Evolutionary conservation across 306 rosid species (phyloP), one percentile per base, ranked within the genome.

Genomic region (Alnus rubra): DNA sequence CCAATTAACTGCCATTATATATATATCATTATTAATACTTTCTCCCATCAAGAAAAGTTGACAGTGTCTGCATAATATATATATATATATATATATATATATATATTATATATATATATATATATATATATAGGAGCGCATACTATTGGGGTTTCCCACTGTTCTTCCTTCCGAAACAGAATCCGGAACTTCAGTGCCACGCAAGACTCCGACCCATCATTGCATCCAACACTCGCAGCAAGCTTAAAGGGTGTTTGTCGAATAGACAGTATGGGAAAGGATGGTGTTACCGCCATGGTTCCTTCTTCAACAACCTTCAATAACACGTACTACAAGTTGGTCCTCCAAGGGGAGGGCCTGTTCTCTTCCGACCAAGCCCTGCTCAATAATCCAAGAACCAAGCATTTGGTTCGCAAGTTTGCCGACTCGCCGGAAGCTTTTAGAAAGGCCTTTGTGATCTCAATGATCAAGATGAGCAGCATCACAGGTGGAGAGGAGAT

Each of bases 141-240:
- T 64, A 92, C 97, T 70, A 76, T 94, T 44, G 98, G 98, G 51
- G 92, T 94, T 79, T 86, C 97, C 71, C 98, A 92, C 80, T 94
- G 98, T 78, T 87, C 98, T 30, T 85, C 91, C 28, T 85, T 88
- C 76, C 72, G 81, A 65, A 84, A 86, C 58, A 78, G 91, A 76
- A 78, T 94, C 87, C 89, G 81, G 45, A 88, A 77, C 79, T 94
- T 91, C 79, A 60, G 82, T 52, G 79, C 95, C 65, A 88, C 89
- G 28, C 85, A 84, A 37, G 86, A 88, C 35, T 33, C 83, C 6
- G 97, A 94, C 85, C 97, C 98, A 51, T 59, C 81, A 14, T 52
- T 94, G 70, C 83, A 82, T 13, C 80, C 91, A 6, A 63, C 84
- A 0, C 90, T 92, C 18, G 97, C 87, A 0, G 79, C 78, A 15